Percentiles rank a stretch among this genome's conserved stretches.
phyloP scores from a whole-genome alignment of 345 rosid species.

The Citrus hindsii region DNA sequence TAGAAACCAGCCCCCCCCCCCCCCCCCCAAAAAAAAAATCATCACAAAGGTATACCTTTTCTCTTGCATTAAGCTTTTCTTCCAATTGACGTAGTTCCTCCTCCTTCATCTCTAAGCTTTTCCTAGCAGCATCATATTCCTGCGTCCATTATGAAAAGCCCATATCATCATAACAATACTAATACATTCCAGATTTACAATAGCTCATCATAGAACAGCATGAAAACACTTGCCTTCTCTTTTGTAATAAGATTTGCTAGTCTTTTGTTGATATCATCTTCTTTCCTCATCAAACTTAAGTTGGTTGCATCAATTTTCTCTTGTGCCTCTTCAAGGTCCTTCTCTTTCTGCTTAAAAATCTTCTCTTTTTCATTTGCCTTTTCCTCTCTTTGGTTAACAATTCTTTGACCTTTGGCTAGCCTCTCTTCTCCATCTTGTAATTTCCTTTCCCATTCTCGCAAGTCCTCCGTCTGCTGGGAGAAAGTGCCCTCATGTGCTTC shows the following conservation, averaged over 20 bases:
- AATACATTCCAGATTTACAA: not conserved
- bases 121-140: conserved; percentile 56
- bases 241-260: conserved; percentile 45
- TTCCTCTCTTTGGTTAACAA: conserved; percentile 88
- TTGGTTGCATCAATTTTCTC: conserved; percentile 70
- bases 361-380: conserved; percentile 78
- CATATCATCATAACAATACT: conserved; percentile 5
- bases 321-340: conserved; percentile 70
- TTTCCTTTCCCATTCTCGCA: conserved; percentile 89
- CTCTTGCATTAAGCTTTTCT: conserved; percentile 80
- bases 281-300: conserved; percentile 51
- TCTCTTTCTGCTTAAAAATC: conserved; percentile 70
- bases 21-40: not conserved
- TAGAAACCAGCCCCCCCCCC: not conserved
- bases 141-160: conserved; percentile 28
- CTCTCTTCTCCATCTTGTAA: conserved; percentile 91
- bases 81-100: conserved; percentile 53
- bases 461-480: conserved; percentile 88
- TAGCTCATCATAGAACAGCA: not conserved
- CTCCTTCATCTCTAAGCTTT: conserved; percentile 65
- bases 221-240: conserved; percentile 57
- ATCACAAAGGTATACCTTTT: conserved; percentile 49
- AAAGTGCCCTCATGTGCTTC: conserved; percentile 62
- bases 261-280: conserved; percentile 68
- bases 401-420: conserved; percentile 51